Conservation (phyloP, 2,329 filamentous ascomycete genomes). For the Fusarium palustre region DNA sequence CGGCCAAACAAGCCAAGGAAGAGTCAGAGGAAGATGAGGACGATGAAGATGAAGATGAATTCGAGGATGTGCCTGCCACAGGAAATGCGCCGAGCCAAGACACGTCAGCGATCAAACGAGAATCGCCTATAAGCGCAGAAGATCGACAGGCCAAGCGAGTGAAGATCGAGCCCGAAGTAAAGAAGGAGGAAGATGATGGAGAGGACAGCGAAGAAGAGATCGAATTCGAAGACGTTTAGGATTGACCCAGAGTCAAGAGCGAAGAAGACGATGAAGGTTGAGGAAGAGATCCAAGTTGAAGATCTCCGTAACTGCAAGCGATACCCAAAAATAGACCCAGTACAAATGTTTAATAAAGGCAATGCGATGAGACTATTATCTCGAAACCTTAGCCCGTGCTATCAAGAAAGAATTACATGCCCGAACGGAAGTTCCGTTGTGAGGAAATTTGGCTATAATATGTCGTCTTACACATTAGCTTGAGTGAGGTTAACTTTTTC, state of each 20-base stretch:
- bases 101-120: too few species aligned
- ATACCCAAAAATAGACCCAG: background rate
- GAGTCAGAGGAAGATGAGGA: conserved; percentile 56
- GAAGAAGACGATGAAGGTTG: background rate
- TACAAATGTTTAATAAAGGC: background rate
- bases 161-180: conserved; percentile 63
- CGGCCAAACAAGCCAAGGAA: conserved; percentile 53
- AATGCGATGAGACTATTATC: too few species aligned
- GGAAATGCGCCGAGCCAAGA: too few species aligned
- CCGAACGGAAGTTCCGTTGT: too few species aligned
- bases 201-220: conserved; percentile 60
- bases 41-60: conserved; percentile 56
- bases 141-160: conserved; percentile 62
- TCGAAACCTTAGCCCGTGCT: too few species aligned
- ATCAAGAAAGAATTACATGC: too few species aligned
- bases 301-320: background rate
- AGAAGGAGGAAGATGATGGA: conserved; percentile 57
- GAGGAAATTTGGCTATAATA: too few species aligned
- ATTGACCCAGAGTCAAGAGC: background rate
- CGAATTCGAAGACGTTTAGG: conserved; percentile 69
- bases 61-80: conserved; percentile 62
- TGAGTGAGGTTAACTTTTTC: too few species aligned
- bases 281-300: background rate
- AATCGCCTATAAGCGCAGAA: too few species aligned
- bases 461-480: too few species aligned